phyloP scores from a whole-genome alignment of 495 filamentous ascomycete species.

The Jackrogersella minutella region DNA sequence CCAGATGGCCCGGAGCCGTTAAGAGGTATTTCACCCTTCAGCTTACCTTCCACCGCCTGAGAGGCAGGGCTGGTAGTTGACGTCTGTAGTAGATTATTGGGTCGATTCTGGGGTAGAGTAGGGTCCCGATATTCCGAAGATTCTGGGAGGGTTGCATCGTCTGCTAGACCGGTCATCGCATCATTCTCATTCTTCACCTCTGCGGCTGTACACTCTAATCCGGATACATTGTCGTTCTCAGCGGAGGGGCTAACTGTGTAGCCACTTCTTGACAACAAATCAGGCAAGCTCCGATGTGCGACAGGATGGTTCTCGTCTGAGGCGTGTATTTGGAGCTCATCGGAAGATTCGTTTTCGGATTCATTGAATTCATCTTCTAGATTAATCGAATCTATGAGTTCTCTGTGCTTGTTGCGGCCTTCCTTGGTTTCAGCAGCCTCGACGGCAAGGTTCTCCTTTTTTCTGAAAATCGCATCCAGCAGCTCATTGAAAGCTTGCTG shows the following conservation, averaged over 20 bases:
- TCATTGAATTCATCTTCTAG: slow-evolving; percentile 48
- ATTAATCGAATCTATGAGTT: slow-evolving; percentile 56
- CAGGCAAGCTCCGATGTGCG: slow-evolving; percentile 52
- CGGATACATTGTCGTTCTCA: slow-evolving; percentile 33
- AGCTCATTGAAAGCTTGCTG: slow-evolving; percentile 93
- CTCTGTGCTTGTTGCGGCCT: slow-evolving; percentile 65
- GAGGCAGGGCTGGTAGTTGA: slow-evolving; percentile 12
- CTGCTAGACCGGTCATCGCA: neutral
- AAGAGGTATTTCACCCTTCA: neutral
- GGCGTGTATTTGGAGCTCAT: neutral
- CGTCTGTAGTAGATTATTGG: slow-evolving; percentile 49
- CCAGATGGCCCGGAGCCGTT: neutral
- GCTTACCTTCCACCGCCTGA: slow-evolving; percentile 2
- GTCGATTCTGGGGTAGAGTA: slow-evolving; percentile 75
- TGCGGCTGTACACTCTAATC: neutral
- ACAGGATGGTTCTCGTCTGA: slow-evolving; percentile 30
- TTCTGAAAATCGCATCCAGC: slow-evolving; percentile 82
- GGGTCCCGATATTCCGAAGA: slow-evolving; percentile 60
- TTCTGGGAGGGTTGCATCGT: neutral
- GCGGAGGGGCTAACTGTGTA: slow-evolving; percentile 52
- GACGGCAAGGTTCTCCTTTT: slow-evolving; percentile 79
- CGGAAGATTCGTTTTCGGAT: slow-evolving; percentile 23
- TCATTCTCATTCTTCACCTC: neutral
- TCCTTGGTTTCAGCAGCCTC: slow-evolving; percentile 69
- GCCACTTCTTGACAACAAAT: slow-evolving; percentile 60